phyloP scores from a whole-genome alignment of 305 asterid genomes.

The Fraxinus dipetala region DNA sequence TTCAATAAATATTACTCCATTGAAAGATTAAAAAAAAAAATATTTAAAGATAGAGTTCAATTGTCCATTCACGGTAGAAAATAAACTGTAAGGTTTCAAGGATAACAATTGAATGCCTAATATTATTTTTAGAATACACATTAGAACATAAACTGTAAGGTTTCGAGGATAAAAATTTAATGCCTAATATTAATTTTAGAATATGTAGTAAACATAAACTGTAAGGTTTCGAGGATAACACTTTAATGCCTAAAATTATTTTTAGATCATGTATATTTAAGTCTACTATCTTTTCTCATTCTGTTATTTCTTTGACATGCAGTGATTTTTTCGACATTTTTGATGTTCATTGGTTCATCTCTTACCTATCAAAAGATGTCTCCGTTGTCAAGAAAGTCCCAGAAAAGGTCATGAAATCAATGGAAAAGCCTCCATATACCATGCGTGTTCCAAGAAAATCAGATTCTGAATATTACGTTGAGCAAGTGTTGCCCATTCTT shows the following conservation, averaged over 20 bases:
- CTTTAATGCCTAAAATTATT: constrained; percentile 2
- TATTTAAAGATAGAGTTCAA: not conserved
- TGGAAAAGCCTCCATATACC: constrained; percentile 98
- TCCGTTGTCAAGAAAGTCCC: constrained; percentile 92
- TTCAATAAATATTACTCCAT: constrained; percentile 2
- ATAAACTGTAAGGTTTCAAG: constrained; percentile 1
- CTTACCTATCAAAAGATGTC: constrained; percentile 88
- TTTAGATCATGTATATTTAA: not conserved
- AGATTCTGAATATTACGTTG: constrained; percentile 93
- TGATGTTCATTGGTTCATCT: constrained; percentile 95
- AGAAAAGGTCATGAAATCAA: constrained; percentile 92
- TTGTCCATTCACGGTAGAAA: constrained; percentile 16
- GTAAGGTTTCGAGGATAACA: not conserved
- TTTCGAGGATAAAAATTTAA: not conserved
- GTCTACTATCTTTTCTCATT: constrained; percentile 22
- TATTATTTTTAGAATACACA: not conserved
- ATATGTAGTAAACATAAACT: not conserved
- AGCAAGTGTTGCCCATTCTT: constrained; percentile 90
- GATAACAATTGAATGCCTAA: constrained; percentile 2
- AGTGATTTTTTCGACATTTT: constrained; percentile 89
- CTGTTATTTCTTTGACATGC: constrained; percentile 43
- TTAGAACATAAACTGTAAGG: constrained; percentile 8
- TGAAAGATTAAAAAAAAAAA: not conserved
- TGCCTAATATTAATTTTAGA: not conserved
- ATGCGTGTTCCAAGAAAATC: constrained; percentile 99